These are phyloP conservation scores for Capniomyces stellatus DNA, from an alignment of 371 early-diverging fungal genomes.

Conservation along the genomic window DNA sequence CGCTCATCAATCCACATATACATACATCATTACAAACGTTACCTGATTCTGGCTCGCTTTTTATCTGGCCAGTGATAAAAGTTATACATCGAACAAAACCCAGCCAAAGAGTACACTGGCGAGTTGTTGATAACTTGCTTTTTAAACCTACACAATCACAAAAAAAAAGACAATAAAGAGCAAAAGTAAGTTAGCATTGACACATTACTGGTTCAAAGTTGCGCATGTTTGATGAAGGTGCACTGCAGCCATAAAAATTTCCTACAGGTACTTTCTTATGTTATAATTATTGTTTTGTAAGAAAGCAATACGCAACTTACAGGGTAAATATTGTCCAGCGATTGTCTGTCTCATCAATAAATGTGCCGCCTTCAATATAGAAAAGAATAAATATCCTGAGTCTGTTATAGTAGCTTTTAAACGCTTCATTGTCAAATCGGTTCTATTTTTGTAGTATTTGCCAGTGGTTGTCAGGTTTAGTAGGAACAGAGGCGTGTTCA, in stretches of 20 bases:
- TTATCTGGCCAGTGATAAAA: conserved; percentile 68
- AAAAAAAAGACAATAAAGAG: background rate
- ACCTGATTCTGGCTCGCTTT: conserved; percentile 59
- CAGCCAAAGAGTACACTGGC: conserved; percentile 47
- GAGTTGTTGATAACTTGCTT: conserved; percentile 3
- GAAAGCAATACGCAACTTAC: too few species aligned
- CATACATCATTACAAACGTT: background rate
- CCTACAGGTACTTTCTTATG: too few species aligned
- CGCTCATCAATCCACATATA: background rate
- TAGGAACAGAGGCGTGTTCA: background rate
- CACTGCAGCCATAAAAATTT: too few species aligned
- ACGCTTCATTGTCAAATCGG: conserved; percentile 36
- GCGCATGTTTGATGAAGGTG: too few species aligned
- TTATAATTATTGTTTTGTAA: too few species aligned
- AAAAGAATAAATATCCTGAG: conserved; percentile 58
- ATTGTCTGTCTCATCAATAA: conserved; percentile 64
- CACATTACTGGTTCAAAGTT: too few species aligned
- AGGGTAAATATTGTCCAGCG: conserved; percentile 61
- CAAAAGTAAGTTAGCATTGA: too few species aligned
- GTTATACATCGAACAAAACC: conserved; percentile 61
- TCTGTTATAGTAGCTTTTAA: conserved; percentile 54
- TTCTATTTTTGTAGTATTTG: conserved; percentile 16
- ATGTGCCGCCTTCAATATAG: conserved; percentile 81
- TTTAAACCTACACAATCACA: conserved; percentile 17
- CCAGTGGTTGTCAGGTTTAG: background rate